Evolutionary conservation across 192 early-diverging fungal genomes (phyloP).

Genomic region (Chytriomyces sp.): DNA sequence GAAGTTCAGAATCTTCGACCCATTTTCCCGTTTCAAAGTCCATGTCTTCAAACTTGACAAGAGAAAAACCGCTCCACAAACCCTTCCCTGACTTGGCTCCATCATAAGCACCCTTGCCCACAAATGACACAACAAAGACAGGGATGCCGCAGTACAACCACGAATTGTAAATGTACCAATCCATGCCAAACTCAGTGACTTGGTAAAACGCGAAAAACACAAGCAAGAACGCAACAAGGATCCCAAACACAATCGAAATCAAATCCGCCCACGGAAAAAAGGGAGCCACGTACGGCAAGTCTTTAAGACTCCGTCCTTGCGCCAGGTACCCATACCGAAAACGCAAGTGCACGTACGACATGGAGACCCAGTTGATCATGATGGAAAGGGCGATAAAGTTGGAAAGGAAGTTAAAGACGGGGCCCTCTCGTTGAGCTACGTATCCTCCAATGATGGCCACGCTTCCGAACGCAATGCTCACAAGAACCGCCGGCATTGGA

Average conservation of each 20-base stretch:
- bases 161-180: constrained; percentile 24
- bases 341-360: not conserved
- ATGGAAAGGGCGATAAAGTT: constrained; percentile 23
- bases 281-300: constrained; percentile 10
- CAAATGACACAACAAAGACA: not conserved
- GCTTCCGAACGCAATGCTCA: constrained; percentile 62
- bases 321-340: not conserved
- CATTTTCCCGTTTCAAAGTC: constrained; percentile 33
- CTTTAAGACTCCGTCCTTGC: not conserved
- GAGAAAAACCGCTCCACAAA: not conserved
- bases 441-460: constrained; percentile 61
- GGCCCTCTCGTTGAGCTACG: constrained; percentile 45
- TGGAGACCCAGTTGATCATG: constrained; percentile 1
- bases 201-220: not conserved
- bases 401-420: constrained; percentile 48
- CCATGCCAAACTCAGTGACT: not conserved
- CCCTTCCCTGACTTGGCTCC: not conserved
- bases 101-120: not conserved
- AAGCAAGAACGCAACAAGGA: constrained; percentile 3
- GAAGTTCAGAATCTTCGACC: not conserved
- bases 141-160: constrained; percentile 25
- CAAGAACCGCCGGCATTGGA: constrained; percentile 59
- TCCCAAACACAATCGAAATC: not conserved
- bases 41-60: constrained; percentile 3
- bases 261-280: constrained; percentile 1